Evolutionary conservation across 352 stramenopile species (phyloP), one percentile per base, ranked within the genome.

Genomic region (Phytophthora capsici): DNA sequence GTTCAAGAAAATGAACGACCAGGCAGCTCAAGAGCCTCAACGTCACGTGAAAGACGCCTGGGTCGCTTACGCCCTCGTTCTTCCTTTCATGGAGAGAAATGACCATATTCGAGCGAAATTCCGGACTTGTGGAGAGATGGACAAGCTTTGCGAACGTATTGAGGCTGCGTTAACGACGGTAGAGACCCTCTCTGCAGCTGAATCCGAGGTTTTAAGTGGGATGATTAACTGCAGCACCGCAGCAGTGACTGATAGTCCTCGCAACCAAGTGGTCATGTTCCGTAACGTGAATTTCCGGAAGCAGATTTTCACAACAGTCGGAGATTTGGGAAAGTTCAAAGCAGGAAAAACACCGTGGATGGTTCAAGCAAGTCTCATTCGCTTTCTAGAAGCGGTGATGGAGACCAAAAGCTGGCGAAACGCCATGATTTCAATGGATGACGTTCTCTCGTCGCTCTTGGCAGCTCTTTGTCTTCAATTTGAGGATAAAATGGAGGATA

Each of bases 191-290:
- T 4, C 2, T 53, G 57, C 43, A 58, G 40, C 52, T 2, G 20
- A 71, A 43, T 53, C 77, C 23, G 9, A 70, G n/a, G 71, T 82
- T 34, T 26, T 73, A 1, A 66, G 46, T 8, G 66, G 52, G 0
- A 88, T 91, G 78, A 37, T 89, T n/a, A 72, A 82, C 37, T 82
- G 73, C n/a, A 47, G 71, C 0, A 56, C 73, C 4, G 75, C 72
- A 30, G 67, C 69, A 36, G 56, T 91, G 23, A 25, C 43, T 0
- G 52, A 66, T 8, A 82, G 61, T 5, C 67, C 80, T 3, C 77
- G 81, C 3, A 91, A 91, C 55, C 83, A 91, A 71, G 63, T 89
- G 17, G 66, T 89, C 0, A 57, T 87, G 54, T 89, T 76, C 32
- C 72, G 71, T 6, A 46, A 86, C 25, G 41, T 34, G 3, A 17